A percentile compares a stretch with the other conserved stretches of the same genome.
Conservation (phyloP, 805 yeast species). For the Grigorovia jiainica region DNA sequence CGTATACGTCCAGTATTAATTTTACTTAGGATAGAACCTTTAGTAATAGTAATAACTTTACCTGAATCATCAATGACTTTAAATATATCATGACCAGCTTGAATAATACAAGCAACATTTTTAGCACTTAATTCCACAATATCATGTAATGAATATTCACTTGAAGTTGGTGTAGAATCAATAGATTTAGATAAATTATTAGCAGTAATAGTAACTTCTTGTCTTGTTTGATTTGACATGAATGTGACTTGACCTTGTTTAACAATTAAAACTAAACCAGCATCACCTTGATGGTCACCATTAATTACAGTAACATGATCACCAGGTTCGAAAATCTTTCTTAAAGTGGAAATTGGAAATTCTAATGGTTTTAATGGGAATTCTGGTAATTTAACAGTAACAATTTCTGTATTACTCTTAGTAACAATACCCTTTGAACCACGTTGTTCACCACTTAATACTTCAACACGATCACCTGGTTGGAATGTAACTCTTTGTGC, state of each 20-base stretch:
- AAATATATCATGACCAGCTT: conserved; percentile 81
- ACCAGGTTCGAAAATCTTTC: conserved; percentile 83
- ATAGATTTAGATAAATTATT: conserved; percentile 84
- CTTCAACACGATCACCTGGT: conserved; percentile 90
- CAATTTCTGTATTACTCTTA: conserved; percentile 52
- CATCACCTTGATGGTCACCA: conserved; percentile 88
- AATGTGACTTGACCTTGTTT: conserved; percentile 81
- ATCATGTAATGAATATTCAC: conserved; percentile 80
- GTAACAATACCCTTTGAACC: conserved; percentile 79
- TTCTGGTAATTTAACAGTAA: conserved; percentile 39
- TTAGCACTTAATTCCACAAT: conserved; percentile 81
- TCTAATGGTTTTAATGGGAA: conserved; percentile 52
- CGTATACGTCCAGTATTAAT: conserved; percentile 61
- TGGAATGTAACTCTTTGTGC: conserved; percentile 58
- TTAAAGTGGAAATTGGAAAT: conserved; percentile 69
- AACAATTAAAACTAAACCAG: conserved; percentile 84
- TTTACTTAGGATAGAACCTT: conserved; percentile 75
- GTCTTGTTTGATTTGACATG: conserved; percentile 78
- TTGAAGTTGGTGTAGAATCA: conserved; percentile 70
- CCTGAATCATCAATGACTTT: conserved; percentile 78
- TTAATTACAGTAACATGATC: conserved; percentile 89
- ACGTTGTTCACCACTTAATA: conserved; percentile 86
- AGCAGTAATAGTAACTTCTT: conserved; percentile 87
- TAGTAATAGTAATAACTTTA: conserved; percentile 56
- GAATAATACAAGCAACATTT: conserved; percentile 79